Base-by-base conservation (phyloP, 2,329 filamentous ascomycete species). In the Colletotrichum paranaense region DNA sequence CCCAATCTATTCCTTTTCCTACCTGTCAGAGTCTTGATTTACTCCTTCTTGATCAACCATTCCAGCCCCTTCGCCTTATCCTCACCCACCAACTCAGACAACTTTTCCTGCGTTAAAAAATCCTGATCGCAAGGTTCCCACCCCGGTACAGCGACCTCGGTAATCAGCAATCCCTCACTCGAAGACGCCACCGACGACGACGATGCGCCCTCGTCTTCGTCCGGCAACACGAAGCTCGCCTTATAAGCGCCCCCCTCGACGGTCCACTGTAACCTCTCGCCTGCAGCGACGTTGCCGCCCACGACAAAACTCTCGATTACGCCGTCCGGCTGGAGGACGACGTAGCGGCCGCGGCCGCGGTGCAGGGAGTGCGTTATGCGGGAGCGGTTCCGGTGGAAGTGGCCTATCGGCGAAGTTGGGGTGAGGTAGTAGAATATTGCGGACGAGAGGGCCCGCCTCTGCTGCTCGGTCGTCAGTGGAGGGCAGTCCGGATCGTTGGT, bases 171-270 rank as follows among this genome's bases (percentile, higher is more conserved):
- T 7, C 42, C 42, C 42, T 49, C 19, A n/a, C 42, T 49, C 42
- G 42, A n/a, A 2, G 8, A 32, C 30, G 3, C 30, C 28, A 30
- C 28, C 30, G 42, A 22, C 19, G 42, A 11, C 19, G 80, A 82
- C 63, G 81, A 78, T 5, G 78, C 77, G 56, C 81, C 80, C 26
- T 78, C 80, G 64, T 87, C 86, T 8, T 62, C 69, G 56, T 80
- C 76, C 1, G 86, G 84, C 38, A 92, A 79, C 69, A 93, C 77
- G 80, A 88, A 92, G 77, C 87, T 91, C 12, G 88, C 88, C 81
- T 93, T 94, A 79, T 88, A 94, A 79, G 90, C 90, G 5, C 89
- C 91, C 0, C 92, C 91, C 66, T 92, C 90, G 8, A 94, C 91
- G 73, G 92, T 84, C 92, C 92, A 94, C 79, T 93, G 90, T 77